Evolutionary conservation across 192 early-diverging fungal species (phyloP), one percentile per base, ranked within the genome.

Genomic region (Dispira simplex): DNA sequence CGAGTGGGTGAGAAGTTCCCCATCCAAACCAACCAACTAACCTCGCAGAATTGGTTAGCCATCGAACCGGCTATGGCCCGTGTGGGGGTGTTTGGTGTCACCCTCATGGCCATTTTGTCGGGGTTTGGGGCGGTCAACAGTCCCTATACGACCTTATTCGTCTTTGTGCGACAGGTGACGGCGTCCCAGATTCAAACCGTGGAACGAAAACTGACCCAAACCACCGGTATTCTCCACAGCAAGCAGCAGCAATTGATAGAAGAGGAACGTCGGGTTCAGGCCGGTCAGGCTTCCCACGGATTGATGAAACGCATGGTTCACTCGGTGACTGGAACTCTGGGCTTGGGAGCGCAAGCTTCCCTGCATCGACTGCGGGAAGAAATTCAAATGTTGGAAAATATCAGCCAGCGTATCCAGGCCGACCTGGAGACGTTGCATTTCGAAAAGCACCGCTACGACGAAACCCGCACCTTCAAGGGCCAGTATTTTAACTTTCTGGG

Each of bases 91-190:
- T 77, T 98, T 18, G 95, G 95, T 54, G 92, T 98, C 28, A 90
- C 90, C 0, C 73, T 95, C 53, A 98, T 93, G 85, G 91, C 95
- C 0, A 75, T 90, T 10, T 74, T 98, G 11, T 94, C 95, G 1
- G 95, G 93, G 20, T 95, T 95, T 71, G 92, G 91, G 65, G 93
- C 91, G 5, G 92, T 98, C 25, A 89, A 92, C 68, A 85, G 85
- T 32, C 95, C 95, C 0, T 95, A 91, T 71, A 84, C 82, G 18
- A 88, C 88, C 32, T 76, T 95, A 48, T 84, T 79, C 65, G 82
- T 88, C 56, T 95, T 93, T 76, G 69, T 90, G 26, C 81, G 85
- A 81, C 83, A 73, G 43, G 78, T 72, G 26, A 71, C 64, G 44
- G 69, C 60, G 11, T 67, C 64, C 13, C 77, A 77, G 73, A 69